phyloP scores from a whole-genome alignment of 2,329 filamentous ascomycete species.

The Curvularia spicifera region DNA sequence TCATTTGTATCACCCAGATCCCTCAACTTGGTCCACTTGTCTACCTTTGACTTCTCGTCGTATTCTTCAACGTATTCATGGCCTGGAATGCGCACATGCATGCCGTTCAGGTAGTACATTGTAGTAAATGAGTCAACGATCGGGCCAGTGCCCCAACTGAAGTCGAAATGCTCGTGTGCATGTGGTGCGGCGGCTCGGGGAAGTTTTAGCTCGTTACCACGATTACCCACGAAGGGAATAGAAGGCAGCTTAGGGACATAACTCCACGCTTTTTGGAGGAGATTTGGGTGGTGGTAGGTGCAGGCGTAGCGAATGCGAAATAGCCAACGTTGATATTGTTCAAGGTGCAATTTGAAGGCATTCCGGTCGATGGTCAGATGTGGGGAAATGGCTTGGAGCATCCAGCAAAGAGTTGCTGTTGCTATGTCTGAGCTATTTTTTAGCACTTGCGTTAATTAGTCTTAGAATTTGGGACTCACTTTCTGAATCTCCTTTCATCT shows the following conservation, averaged over 20 bases:
- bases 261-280: conserved; percentile 19
- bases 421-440: conserved; percentile 44
- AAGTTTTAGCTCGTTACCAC: conserved; percentile 24
- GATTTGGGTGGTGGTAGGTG: conserved; percentile 38
- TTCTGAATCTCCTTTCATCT: conserved; percentile 46
- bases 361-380: conserved; percentile 55
- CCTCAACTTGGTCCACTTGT: conserved; percentile 46
- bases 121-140: conserved; percentile 51
- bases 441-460: background rate
- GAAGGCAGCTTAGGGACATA: conserved; percentile 26
- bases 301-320: conserved; percentile 37
- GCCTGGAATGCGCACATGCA: conserved; percentile 53
- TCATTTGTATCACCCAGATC: conserved; percentile 55
- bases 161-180: conserved; percentile 45
- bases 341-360: conserved; percentile 52
- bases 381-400: conserved; percentile 59
- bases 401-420: conserved; percentile 61
- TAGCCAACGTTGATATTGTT: conserved; percentile 49
- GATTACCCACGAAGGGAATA: conserved; percentile 33
- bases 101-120: conserved; percentile 53
- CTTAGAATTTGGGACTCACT: conserved; percentile 27
- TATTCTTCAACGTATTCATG: conserved; percentile 49
- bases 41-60: conserved; percentile 40
- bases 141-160: conserved; percentile 57
- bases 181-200: conserved; percentile 39